Conservation (phyloP, 805 yeast species). For the Saturnispora kantuleensis region DNA sequence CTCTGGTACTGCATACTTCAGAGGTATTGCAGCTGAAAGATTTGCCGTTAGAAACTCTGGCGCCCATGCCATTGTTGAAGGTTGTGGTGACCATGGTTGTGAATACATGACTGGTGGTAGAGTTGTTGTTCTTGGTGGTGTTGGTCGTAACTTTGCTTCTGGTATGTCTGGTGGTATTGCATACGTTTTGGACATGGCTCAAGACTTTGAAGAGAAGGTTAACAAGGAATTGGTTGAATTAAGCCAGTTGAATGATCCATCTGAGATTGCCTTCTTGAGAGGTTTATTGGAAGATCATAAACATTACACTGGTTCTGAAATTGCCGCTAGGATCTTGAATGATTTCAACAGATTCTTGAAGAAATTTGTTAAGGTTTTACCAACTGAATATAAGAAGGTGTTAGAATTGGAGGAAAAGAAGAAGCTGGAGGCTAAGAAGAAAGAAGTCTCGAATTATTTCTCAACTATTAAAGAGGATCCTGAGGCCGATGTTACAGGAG, state of each 20-base stretch:
- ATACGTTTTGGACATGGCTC: slow-evolving; percentile 90
- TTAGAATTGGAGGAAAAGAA: slow-evolving; percentile 65
- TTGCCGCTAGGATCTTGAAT: slow-evolving; percentile 71
- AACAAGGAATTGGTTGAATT: slow-evolving; percentile 78
- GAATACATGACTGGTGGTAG: slow-evolving; percentile 99
- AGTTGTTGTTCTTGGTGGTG: slow-evolving; percentile 81
- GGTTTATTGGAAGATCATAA: slow-evolving; percentile 92
- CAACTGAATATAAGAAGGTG: slow-evolving; percentile 83
- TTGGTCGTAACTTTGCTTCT: slow-evolving; percentile 91
- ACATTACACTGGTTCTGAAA: slow-evolving; percentile 86
- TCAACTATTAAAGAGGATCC: slow-evolving; percentile 73
- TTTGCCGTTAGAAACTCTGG: slow-evolving; percentile 98
- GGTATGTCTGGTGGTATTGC: slow-evolving; percentile 99
- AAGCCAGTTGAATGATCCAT: slow-evolving; percentile 66
- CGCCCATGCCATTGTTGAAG: slow-evolving; percentile 93
- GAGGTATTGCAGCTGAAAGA: slow-evolving; percentile 98
- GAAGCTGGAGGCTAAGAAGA: slow-evolving; percentile 53
- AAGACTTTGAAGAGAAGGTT: slow-evolving; percentile 74
- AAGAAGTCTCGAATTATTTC: slow-evolving; percentile 56
- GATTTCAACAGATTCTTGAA: slow-evolving; percentile 86
- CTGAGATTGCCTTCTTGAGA: slow-evolving; percentile 88
- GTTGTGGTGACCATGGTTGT: slow-evolving; percentile 97
- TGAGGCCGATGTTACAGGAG: slow-evolving; percentile 79
- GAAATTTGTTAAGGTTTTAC: slow-evolving; percentile 87
- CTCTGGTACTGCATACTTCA: slow-evolving; percentile 82